Evolutionary conservation across 495 filamentous ascomycete genomes (phyloP), one percentile per base, ranked within the genome.

Genomic region (Hyaloscypha hepaticicola): DNA sequence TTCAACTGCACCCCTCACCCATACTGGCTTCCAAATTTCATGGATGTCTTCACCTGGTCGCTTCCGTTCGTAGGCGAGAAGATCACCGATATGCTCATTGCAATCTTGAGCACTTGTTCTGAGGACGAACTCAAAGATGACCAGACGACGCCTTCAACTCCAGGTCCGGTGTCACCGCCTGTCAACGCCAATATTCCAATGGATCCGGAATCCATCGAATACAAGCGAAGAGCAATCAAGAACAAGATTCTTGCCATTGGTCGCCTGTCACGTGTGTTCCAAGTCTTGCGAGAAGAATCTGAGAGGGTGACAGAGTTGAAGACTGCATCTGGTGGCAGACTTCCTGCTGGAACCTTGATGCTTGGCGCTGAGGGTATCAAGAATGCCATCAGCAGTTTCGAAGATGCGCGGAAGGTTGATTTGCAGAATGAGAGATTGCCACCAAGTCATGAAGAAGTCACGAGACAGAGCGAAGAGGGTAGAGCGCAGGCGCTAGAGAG

Each of bases 11-110:
- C 95, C 33, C 95, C 95, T 7, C 95, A 99, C 77, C 95, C 95
- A 19, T 99, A 98, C 78, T 99, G 95, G 95, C 85, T 99, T 38
- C 95, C 95, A 52, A 99, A 99, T 78, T 99, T 99, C 76, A 99
- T 99, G 95, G 95, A 99, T 73, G 95, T 99, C 57, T 97, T 99
- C 77, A 99, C 95, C 48, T 99, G 95, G 95, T 98, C 95, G 31
- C 81, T 99, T 55, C 95, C 95, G 1, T 99, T 99, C 78, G 95
- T 99, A 50, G 96, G 95, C 66, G 95, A 99, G 78, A 99, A 99
- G 82, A 96, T 99, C 70, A 98, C 95, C 31, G 95, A 99, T 72
- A 99, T 99, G 95, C 86, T 99, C 50, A 97, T 99, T 71, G 95
- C 93, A 45, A 99, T 99, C 72, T 84, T 99, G 69, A 96, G 96